Base-by-base conservation (phyloP, 495 filamentous ascomycete species). In the Tuber microsphaerosporum region DNA sequence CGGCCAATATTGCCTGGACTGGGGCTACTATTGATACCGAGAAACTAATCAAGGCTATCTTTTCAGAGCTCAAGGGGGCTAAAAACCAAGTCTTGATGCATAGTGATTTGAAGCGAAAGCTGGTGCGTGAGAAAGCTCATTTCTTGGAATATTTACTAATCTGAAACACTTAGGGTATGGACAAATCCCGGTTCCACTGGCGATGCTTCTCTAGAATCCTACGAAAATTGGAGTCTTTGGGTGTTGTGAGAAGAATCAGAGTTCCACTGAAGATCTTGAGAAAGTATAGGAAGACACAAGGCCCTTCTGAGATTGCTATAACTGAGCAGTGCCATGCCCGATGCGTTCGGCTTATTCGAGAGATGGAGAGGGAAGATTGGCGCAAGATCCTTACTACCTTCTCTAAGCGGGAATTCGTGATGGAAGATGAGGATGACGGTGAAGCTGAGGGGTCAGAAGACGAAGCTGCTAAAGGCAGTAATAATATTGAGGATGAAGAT, bases 271-370 rank as follows among this genome's bases (percentile, higher is more conserved):
- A 87, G 71, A 84, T 85, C 37, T 85, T 87, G 73, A 84, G 86
- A 22, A 81, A 78, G 74, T 79, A 81, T 69, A 78, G 77, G 51
- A 83, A 81, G 61, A 81, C 76, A 37, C 74, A 81, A 61, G 73
- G 75, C 51, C 77, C 80, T 19, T 48, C 45, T 73, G 76, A 82
- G 51, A 56, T 74, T 45, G 73, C 69, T 72, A 80, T 83, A 19
- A 76, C 79, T 0, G 81, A 81, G 31, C 73, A 80, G 71, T 81
- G 76, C 5, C 81, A 81, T 77, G 81, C 81, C 16, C 74, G 81
- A 71, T 94, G 92, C 76, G 85, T 96, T 46, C 90, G 91, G 83
- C 91, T 92, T 48, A 75, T 94, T 34, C 88, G 92, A 31, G 91
- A 92, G n/a, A 92, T 92, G 20, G 89, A 87, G 8, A 83, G 87